Base-by-base conservation (phyloP, 768 basidiomycete genomes). In the Candolleomyces eurysporus region DNA sequence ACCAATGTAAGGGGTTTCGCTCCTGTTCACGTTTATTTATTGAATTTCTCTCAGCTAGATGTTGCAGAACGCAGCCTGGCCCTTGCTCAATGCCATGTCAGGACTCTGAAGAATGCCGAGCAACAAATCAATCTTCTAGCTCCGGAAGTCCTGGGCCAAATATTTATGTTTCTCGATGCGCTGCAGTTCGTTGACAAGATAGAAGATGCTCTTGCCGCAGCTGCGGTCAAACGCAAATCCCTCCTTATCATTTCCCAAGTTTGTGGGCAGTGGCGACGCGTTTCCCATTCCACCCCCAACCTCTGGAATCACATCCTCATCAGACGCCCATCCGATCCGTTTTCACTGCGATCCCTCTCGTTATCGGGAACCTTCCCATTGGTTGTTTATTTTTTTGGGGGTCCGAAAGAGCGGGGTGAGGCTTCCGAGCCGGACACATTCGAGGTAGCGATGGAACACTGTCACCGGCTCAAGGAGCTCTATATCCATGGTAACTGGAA, bases 351-450 rank as follows among this genome's bases (percentile, higher is more conserved):
- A 31, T 51, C 42, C 50, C 30, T 51, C 14, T 13, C 30, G 1
- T 54, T 70, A 69, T 60, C 60, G 71, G 45, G 66, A 58, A 43
- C 22, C 59, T 8, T 58, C 14, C 49, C 49, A 1, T 30, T 51
- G 49, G 49, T 51, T 30, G 22, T 31, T 21, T 51, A 51, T 31
- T 30, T 19, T 14, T 51, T 51, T 2, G 19, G 49, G 21, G 7
- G 16, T 21, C 46, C 6, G 36, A 46, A 46, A 4, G 9, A 26
- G 21, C 17, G 21, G 9, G 8, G 8, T 16, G 19, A 22, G 49
- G 22, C 21, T n/a, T 51, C 46, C 9, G 46, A 31, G 30, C 26
- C 21, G 13, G 49, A 26, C 45, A 21, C 49, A 7, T 22, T 51
- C 11, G 21, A 26, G 26, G 22, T 51, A 22, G 30, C 16, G n/a